Percentiles rank a stretch among this genome's conserved stretches.
phyloP scores from a whole-genome alignment of 176 grass and related monocot genomes.

The Rhynchospora tenuis region DNA sequence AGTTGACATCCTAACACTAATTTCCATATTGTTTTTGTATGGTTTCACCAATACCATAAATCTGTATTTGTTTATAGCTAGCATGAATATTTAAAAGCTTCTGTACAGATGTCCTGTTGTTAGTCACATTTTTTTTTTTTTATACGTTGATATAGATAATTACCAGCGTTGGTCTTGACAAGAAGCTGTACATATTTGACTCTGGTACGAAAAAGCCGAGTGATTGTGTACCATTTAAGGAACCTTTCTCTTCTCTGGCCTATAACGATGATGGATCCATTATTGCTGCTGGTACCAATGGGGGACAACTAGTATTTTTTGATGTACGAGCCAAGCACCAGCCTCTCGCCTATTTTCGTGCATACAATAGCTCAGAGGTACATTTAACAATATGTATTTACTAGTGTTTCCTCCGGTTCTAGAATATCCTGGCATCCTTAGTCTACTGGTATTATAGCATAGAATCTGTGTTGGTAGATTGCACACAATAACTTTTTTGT shows the following conservation, averaged over 20 bases:
- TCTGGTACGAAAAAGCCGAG: conserved; percentile 62
- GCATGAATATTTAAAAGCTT: conserved; percentile 14
- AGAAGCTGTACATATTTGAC: conserved; percentile 81
- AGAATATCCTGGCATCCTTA: background rate
- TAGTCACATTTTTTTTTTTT: background rate
- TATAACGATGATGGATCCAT: conserved; percentile 89
- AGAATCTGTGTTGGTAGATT: background rate
- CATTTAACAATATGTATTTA: background rate
- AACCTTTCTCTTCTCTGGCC: conserved; percentile 86
- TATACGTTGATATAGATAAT: conserved; percentile 53
- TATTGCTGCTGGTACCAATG: conserved; percentile 86
- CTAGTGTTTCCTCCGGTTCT: background rate
- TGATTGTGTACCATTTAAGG: conserved; percentile 72
- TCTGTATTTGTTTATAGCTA: conserved; percentile 17
- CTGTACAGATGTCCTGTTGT: background rate
- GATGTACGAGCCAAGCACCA: conserved; percentile 91
- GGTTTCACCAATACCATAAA: conserved; percentile 10
- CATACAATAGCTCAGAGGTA: conserved; percentile 95
- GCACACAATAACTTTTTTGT: background rate
- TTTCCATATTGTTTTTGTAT: background rate
- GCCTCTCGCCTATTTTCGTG: conserved; percentile 79
- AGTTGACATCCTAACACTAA: background rate
- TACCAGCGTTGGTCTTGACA: conserved; percentile 87
- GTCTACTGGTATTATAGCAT: conserved; percentile 7
- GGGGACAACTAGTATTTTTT: conserved; percentile 92